phyloP scores from a whole-genome alignment of 495 filamentous ascomycete species.

The Penicillium turbatum region DNA sequence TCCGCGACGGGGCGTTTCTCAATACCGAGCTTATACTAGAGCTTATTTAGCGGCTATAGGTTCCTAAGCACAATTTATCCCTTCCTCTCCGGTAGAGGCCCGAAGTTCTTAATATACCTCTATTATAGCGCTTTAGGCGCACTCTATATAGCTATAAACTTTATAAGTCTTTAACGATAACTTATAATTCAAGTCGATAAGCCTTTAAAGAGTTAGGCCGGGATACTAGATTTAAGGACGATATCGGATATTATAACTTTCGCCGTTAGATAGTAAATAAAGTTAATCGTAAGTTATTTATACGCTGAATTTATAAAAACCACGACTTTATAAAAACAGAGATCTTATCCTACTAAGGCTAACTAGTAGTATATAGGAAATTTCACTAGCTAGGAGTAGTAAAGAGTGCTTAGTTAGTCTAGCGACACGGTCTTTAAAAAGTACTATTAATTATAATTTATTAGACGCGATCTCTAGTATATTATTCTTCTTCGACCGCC shows the following conservation, averaged over 20 bases:
- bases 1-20: constrained; percentile 25
- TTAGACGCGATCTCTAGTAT: constrained; percentile 24
- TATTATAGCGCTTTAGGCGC: constrained; percentile 21
- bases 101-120: constrained; percentile 23
- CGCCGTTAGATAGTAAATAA: constrained; percentile 30
- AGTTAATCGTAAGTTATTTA: constrained; percentile 22
- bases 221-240: constrained; percentile 28
- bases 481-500: constrained; percentile 25
- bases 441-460: constrained; percentile 30
- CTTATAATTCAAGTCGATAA: constrained; percentile 18
- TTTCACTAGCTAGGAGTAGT: constrained; percentile 30
- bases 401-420: constrained; percentile 30
- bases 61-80: constrained; percentile 21
- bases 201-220: constrained; percentile 17
- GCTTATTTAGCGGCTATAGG: constrained; percentile 26
- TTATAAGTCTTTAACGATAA: constrained; percentile 21
- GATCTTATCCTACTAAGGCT: not conserved
- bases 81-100: constrained; percentile 24
- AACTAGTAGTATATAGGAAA: not conserved
- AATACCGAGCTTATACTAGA: constrained; percentile 26
- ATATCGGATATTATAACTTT: constrained; percentile 34
- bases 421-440: constrained; percentile 28
- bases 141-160: constrained; percentile 24
- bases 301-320: too few relatives aligned
- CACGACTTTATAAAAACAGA: too few relatives aligned